Evolutionary conservation across 2,329 filamentous ascomycete genomes (phyloP).

Genomic region (Achaetomium macrosporum): DNA sequence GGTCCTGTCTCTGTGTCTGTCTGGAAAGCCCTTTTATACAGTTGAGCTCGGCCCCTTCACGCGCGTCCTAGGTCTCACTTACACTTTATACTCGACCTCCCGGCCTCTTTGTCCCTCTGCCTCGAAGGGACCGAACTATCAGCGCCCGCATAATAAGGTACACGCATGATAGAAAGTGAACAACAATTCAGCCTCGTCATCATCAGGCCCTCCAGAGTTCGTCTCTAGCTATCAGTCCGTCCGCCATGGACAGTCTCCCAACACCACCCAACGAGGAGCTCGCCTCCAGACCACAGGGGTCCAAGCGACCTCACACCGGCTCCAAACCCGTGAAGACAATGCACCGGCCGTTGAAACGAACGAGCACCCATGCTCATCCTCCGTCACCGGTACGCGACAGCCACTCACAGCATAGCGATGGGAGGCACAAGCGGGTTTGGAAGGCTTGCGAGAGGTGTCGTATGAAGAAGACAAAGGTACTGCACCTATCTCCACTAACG

Average conservation of each 20-base stretch:
- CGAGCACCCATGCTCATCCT: constrained; percentile 36
- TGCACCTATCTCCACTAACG: background rate
- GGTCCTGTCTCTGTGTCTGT: background rate
- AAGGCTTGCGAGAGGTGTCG: constrained; percentile 61
- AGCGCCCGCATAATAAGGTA: background rate
- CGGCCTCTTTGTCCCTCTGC: background rate
- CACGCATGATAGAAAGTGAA: background rate
- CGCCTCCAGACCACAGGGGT: constrained; percentile 29
- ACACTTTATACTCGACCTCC: background rate
- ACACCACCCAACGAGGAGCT: constrained; percentile 48
- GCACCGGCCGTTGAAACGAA: constrained; percentile 47
- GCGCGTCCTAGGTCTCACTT: background rate
- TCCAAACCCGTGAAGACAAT: constrained; percentile 45
- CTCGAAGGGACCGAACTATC: background rate
- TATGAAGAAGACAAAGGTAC: constrained; percentile 65
- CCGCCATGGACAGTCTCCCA: constrained; percentile 47
- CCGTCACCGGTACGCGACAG: constrained; percentile 36
- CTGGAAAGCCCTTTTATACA: background rate
- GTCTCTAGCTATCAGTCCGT: background rate
- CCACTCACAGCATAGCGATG: constrained; percentile 40
- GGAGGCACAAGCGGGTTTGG: constrained; percentile 59
- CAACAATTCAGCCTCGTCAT: background rate
- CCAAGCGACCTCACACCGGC: constrained; percentile 36
- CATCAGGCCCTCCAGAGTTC: background rate
- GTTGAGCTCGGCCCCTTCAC: background rate